Evolutionary conservation across 2,329 filamentous ascomycete genomes (phyloP), one percentile per base, ranked within the genome.

Genomic region (Tolypocladium sp.): DNA sequence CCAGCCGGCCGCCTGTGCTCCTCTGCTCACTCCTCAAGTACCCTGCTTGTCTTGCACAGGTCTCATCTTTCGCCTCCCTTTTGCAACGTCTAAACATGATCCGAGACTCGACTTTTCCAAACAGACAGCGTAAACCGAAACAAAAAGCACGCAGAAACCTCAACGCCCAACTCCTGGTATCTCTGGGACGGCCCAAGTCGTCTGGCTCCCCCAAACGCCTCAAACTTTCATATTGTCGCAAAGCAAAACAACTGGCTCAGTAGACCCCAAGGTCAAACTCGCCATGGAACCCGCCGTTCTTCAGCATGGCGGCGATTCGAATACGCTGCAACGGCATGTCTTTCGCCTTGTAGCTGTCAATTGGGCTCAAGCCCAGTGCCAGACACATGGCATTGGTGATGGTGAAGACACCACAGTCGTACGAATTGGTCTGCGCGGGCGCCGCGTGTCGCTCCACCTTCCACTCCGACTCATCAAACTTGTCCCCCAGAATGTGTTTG

Each of bases 381-480:
- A 85, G 66, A 58, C 85, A 89, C 55, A 91, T 80, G 20, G 83
- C 86, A 67, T 92, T 93, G 22, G 89, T 83, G 63, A 90, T 84
- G 17, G 87, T 83, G 69, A 91, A 90, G 4, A 91, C 83, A n/a
- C 90, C 90, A 64, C 90, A 92, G 69, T 92, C 90, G 67, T 82
- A 84, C 1, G 81, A 80, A 67, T 92, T 92, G 33, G 74, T 77
- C 70, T 92, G 89, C 3, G 63, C 66, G 0, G 83, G 79, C 41
- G 82, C 82, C 20, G 72, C 70, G 52, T 80, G 76, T n/a, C 73
- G 69, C 9, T 81, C 73, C 1, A 77, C 74, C 30, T 70, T 76
- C 89, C 89, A 92, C 46, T 89, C 85, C 2, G 74, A 72, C 17
- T 75, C 74, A 2, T 78, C 68, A 66, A 82, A 91, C 7, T 73